Evolutionary conservation across 2,329 filamentous ascomycete genomes (phyloP).

Genomic region (Colletotrichum simmondsii): DNA sequence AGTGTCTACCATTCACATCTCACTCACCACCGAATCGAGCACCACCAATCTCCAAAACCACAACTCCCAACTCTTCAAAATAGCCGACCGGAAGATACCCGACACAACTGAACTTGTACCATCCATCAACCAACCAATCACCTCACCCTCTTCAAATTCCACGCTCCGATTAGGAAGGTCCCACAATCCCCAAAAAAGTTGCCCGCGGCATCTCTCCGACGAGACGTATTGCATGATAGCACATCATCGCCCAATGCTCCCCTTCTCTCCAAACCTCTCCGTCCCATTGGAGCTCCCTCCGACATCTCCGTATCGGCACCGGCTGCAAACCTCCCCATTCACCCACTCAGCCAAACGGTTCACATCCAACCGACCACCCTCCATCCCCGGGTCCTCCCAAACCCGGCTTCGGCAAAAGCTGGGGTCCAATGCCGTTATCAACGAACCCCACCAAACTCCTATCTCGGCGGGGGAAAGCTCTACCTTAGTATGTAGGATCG

Average conservation of each 20-base stretch:
- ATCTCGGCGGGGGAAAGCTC: slow-evolving; percentile 15
- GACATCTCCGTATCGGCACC: slow-evolving; percentile 32
- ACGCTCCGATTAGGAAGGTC: slow-evolving; percentile 10
- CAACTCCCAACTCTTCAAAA: background rate
- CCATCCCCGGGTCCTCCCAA: background rate
- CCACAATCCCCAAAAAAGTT: background rate
- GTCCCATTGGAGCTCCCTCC: background rate
- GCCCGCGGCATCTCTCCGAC: slow-evolving; percentile 23
- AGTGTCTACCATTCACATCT: too few species aligned
- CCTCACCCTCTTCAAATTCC: background rate
- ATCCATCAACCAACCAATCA: background rate
- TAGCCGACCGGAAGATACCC: slow-evolving; percentile 5
- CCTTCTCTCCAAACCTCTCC: background rate
- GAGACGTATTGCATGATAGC: background rate
- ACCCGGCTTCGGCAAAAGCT: background rate
- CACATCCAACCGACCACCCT: too few species aligned
- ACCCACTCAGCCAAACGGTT: background rate
- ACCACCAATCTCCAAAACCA: background rate
- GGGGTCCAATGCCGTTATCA: background rate
- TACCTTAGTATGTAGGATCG: too few species aligned
- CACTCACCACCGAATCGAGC: too few species aligned
- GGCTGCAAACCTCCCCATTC: background rate
- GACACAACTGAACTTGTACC: background rate
- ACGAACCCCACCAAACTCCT: slow-evolving; percentile 1
- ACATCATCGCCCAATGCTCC: background rate